A percentile compares a stretch with the other conserved stretches of the same genome.
Conservation (phyloP, 306 rosid species). For the barrel medic (Medicago truncatula) region MtrunA17r5.0-ANR NC_053044.1:27253001-27253500, state of each 20-base stretch:
- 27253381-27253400: constrained; percentile 49
- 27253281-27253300: constrained; percentile 62
- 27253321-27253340: constrained; percentile 57
- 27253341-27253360: constrained; percentile 14
- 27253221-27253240: constrained; percentile 13
- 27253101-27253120: constrained; percentile 20
- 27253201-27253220: constrained; percentile 22
- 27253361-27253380: constrained; percentile 37
- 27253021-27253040: constrained; percentile 24
- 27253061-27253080: constrained; percentile 11
- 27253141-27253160: neutral
- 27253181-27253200: constrained; percentile 15
- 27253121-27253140: neutral
- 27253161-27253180: constrained; percentile 21
- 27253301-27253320: constrained; percentile 55
- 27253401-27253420: constrained; percentile 58
- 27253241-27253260: constrained; percentile 48
- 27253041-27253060: constrained; percentile 14
- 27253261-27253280: constrained; percentile 58
- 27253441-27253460: constrained; percentile 54
- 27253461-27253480: constrained; percentile 60
- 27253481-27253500: constrained; percentile 79
- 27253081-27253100: constrained; percentile 29
- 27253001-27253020: neutral
- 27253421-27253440: constrained; percentile 68